These are phyloP conservation scores for Hemisphaericaspora lyxosophila DNA, from an alignment of 1,139 yeast genomes.

Conservation along the genomic window DNA sequence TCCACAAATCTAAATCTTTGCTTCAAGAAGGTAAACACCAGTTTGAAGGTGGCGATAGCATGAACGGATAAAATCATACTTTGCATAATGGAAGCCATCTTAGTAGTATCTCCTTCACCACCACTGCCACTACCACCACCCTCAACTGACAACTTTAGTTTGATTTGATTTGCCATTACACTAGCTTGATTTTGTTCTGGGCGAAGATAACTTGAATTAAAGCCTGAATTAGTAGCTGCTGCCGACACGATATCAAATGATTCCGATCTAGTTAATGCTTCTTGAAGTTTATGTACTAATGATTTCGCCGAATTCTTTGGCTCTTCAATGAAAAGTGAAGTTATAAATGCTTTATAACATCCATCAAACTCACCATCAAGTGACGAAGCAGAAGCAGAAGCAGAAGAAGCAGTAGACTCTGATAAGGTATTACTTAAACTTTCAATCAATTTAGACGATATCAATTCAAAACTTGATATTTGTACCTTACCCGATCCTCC, in stretches of 20 bases:
- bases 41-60: constrained; percentile 81
- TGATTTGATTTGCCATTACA: constrained; percentile 72
- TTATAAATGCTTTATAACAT: constrained; percentile 48
- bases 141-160: constrained; percentile 43
- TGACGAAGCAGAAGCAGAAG: too few species aligned
- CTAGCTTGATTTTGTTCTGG: constrained; percentile 41
- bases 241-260: constrained; percentile 69
- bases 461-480: constrained; percentile 74
- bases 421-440: constrained; percentile 45
- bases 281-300: constrained; percentile 59
- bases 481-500: constrained; percentile 17
- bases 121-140: constrained; percentile 29
- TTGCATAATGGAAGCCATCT: constrained; percentile 31
- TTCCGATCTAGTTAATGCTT: constrained; percentile 73
- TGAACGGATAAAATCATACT: constrained; percentile 69
- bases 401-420: constrained; percentile 20
- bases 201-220: constrained; percentile 12
- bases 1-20: constrained; percentile 30
- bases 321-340: constrained; percentile 38
- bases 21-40: constrained; percentile 64
- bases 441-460: constrained; percentile 65
- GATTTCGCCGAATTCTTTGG: constrained; percentile 24
- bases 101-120: constrained; percentile 19
- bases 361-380: constrained; percentile 21
- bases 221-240: constrained; percentile 29